phyloP scores from a whole-genome alignment of 768 basidiomycete species.

The Mycena indigotica region DNA sequence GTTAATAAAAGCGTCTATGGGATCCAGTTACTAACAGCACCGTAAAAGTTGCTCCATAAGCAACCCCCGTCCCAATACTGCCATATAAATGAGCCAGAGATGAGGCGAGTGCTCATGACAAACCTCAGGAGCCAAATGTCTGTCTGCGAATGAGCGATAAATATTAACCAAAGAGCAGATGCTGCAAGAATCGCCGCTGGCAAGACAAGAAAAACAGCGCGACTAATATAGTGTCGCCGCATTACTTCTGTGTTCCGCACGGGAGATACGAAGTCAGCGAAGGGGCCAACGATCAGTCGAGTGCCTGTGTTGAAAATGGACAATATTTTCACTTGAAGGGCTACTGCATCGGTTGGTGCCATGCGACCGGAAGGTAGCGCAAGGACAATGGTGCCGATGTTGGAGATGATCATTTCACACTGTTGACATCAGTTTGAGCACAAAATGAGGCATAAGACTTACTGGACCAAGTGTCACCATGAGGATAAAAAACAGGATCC shows the following conservation, averaged over 20 bases:
- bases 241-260: conserved; percentile 38
- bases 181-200: conserved; percentile 50
- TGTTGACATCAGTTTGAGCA: conserved; percentile 27
- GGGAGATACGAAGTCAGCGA: conserved; percentile 76
- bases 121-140: conserved; percentile 76
- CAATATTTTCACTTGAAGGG: conserved; percentile 64
- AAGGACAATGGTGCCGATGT: conserved; percentile 74
- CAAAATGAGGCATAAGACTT: conserved; percentile 35
- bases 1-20: background rate
- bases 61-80: conserved; percentile 66
- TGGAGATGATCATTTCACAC: conserved; percentile 84
- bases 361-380: conserved; percentile 50
- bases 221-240: conserved; percentile 58
- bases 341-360: conserved; percentile 11
- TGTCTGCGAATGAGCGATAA: conserved; percentile 48
- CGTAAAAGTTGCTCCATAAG: conserved; percentile 74
- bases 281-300: conserved; percentile 64
- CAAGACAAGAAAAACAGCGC: conserved; percentile 59
- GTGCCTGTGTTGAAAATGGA: conserved; percentile 73
- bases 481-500: conserved; percentile 57
- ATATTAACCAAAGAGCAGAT: conserved; percentile 59
- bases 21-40: conserved; percentile 29
- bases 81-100: conserved; percentile 5
- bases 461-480: conserved; percentile 69
- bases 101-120: background rate